phyloP scores from a whole-genome alignment of 768 basidiomycete genomes.

The Mycena indigotica region DNA sequence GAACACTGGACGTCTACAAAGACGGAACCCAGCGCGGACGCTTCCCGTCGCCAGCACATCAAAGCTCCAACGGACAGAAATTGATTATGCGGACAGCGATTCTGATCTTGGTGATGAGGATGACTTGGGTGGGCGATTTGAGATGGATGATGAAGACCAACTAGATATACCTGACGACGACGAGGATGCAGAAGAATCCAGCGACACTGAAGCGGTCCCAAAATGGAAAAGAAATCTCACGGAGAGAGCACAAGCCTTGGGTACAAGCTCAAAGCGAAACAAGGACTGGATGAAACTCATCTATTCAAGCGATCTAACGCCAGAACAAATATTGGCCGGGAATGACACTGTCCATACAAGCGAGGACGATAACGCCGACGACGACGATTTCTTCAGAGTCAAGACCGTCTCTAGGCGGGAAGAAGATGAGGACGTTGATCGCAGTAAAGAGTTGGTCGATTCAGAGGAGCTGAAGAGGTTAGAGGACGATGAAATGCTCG shows the following conservation, averaged over 20 bases:
- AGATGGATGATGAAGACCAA: slow-evolving; percentile 53
- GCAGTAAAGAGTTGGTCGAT: slow-evolving; percentile 62
- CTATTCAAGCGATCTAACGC: slow-evolving; percentile 69
- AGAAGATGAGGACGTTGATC: slow-evolving; percentile 63
- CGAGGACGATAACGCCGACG: slow-evolving; percentile 42
- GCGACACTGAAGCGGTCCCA: slow-evolving; percentile 51
- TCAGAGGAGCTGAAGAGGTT: slow-evolving; percentile 64
- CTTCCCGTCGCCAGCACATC: slow-evolving; percentile 35
- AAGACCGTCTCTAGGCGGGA: slow-evolving; percentile 38
- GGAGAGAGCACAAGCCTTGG: slow-evolving; percentile 47
- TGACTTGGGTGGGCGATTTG: slow-evolving; percentile 32
- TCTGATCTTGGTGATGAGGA: slow-evolving; percentile 65
- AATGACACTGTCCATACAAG: slow-evolving; percentile 29
- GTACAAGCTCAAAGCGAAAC: slow-evolving; percentile 46
- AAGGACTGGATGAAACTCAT: slow-evolving; percentile 87
- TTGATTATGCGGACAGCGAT: slow-evolving; percentile 79
- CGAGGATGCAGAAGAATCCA: slow-evolving; percentile 39
- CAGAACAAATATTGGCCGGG: slow-evolving; percentile 63
- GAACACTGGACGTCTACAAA: slow-evolving; percentile 55
- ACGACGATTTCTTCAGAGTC: slow-evolving; percentile 78
- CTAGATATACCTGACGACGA: slow-evolving; percentile 49
- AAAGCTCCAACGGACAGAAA: slow-evolving; percentile 40
- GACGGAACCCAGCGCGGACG: slow-evolving; percentile 47
- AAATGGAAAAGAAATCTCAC: slow-evolving; percentile 76
- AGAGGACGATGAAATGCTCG: slow-evolving; percentile 83